A percentile compares a stretch with the other conserved stretches of the same genome.
phyloP scores from a whole-genome alignment of 768 basidiomycete species.

The Calvatia gigantea region DNA sequence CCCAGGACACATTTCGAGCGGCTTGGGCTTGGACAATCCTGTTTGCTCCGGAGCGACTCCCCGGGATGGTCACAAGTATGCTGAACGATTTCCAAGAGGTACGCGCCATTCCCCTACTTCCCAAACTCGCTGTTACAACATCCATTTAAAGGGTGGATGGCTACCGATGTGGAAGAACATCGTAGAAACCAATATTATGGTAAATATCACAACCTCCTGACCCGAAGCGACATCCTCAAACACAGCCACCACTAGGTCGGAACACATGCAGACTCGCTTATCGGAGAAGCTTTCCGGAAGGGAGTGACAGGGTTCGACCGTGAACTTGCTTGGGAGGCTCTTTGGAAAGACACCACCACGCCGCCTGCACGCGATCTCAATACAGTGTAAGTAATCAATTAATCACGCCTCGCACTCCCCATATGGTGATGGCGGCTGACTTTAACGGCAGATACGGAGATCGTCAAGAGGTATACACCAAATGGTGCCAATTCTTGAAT shows the following conservation, averaged over 20 bases:
- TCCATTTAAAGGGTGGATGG: constrained; percentile 60
- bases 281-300: constrained; percentile 68
- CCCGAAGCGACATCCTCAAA: constrained; percentile 21
- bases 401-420: constrained; percentile 47
- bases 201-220: not conserved
- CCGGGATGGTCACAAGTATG: constrained; percentile 77
- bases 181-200: constrained; percentile 83
- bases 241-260: constrained; percentile 44
- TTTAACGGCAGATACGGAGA: constrained; percentile 33
- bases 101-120: not conserved
- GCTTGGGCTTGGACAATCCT: constrained; percentile 77
- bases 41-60: constrained; percentile 70
- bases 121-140: not conserved
- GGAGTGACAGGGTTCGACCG: constrained; percentile 61
- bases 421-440: not conserved
- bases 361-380: constrained; percentile 53
- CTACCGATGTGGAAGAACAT: constrained; percentile 90
- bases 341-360: constrained; percentile 67
- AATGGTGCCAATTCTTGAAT: not conserved
- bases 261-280: constrained; percentile 74
- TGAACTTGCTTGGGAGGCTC: constrained; percentile 66
- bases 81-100: constrained; percentile 66
- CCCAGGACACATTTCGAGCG: constrained; percentile 68
- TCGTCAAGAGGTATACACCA: constrained; percentile 54
- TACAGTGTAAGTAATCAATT: constrained; percentile 64